phyloP scores from a whole-genome alignment of 306 rosid species.

The Hippophae gyantsensis region DNA sequence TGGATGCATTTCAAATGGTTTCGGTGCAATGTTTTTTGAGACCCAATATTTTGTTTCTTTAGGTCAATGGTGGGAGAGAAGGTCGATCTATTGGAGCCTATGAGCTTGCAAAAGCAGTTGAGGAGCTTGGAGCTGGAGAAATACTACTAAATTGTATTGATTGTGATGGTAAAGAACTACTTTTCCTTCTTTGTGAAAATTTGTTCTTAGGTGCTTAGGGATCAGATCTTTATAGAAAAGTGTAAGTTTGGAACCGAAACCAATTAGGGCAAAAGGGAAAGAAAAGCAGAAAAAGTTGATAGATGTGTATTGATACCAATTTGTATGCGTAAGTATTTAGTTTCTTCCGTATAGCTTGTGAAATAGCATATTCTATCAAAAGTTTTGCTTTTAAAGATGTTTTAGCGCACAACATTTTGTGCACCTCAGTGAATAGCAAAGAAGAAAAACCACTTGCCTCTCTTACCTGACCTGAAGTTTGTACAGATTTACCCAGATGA shows the following conservation, averaged over 20 bases:
- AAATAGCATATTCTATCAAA: no score
- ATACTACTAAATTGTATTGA: constrained; percentile 93
- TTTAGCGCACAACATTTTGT: neutral
- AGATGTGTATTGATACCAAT: no score
- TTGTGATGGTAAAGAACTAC: constrained; percentile 63
- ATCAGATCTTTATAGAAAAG: no score
- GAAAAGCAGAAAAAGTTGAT: no score
- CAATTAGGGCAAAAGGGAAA: no score
- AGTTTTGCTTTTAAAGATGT: no score
- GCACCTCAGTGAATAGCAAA: neutral
- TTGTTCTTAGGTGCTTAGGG: neutral
- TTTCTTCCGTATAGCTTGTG: no score
- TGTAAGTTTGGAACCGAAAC: no score
- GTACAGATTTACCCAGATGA: neutral
- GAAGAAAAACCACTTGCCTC: neutral
- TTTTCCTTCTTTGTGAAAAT: neutral
- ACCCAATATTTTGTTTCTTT: constrained; percentile 14
- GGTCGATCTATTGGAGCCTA: constrained; percentile 90
- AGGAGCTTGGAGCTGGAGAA: constrained; percentile 97
- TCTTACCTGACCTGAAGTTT: neutral
- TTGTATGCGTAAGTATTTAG: no score
- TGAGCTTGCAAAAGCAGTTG: constrained; percentile 92
- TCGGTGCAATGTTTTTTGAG: neutral
- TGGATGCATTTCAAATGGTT: neutral
- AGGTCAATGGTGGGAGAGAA: constrained; percentile 92